phyloP scores from a whole-genome alignment of 768 basidiomycete genomes.

The Xerocomus brunneocitrinus region DNA sequence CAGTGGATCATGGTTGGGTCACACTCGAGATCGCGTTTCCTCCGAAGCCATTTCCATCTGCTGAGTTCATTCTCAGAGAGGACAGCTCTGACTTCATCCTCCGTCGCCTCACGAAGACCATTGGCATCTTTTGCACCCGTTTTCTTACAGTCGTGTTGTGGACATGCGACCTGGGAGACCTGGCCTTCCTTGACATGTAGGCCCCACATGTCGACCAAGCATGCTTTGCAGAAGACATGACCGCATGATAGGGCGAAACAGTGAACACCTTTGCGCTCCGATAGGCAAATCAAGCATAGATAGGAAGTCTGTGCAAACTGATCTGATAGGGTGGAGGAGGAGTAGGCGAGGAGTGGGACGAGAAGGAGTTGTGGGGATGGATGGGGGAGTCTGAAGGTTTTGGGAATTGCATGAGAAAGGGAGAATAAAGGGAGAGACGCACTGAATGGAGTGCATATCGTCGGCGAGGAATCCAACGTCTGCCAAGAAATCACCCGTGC shows the following conservation, averaged over 20 bases:
- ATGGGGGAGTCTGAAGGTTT: constrained; percentile 40
- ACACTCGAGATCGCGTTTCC: constrained; percentile 67
- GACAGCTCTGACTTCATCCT: constrained; percentile 70
- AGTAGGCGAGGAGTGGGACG: constrained; percentile 45
- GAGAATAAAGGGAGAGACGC: constrained; percentile 11
- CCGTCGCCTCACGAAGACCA: constrained; percentile 45
- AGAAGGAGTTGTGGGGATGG: constrained; percentile 52
- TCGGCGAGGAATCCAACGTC: constrained; percentile 38
- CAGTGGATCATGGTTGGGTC: constrained; percentile 81
- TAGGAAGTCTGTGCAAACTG: constrained; percentile 64
- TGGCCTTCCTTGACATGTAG: constrained; percentile 79
- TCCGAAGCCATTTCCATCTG: constrained; percentile 76
- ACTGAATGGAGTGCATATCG: constrained; percentile 30
- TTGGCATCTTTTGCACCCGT: constrained; percentile 19
- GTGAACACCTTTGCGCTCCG: constrained; percentile 65
- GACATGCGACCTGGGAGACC: constrained; percentile 71
- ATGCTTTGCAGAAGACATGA: constrained; percentile 83
- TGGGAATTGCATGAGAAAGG: constrained; percentile 25
- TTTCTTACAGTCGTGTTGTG: constrained; percentile 78
- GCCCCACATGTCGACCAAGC: constrained; percentile 78
- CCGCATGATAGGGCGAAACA: constrained; percentile 67
- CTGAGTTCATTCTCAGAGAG: constrained; percentile 59
- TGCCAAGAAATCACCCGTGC: constrained; percentile 59
- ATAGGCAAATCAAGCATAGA: constrained; percentile 73
- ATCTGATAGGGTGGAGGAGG: constrained; percentile 41